Evolutionary conservation across 306 rosid species (phyloP).

Genomic region (Dryas alaskensis): DNA sequence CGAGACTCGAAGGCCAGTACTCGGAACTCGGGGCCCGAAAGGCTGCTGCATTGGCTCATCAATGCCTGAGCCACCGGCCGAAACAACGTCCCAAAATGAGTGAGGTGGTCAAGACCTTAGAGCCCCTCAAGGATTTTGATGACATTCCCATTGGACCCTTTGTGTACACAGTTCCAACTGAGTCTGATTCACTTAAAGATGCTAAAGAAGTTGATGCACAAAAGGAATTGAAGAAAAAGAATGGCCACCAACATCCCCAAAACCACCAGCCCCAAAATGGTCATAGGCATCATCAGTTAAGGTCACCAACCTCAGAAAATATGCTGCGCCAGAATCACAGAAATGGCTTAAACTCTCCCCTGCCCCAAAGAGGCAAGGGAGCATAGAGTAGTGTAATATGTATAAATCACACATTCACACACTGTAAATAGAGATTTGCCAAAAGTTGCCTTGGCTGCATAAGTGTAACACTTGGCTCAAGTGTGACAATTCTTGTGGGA

Average conservation of each 20-base stretch:
- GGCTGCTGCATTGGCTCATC: slow-evolving; percentile 89
- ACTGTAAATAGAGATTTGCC: slow-evolving; percentile 45
- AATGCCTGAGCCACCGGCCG: slow-evolving; percentile 84
- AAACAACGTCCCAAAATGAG: slow-evolving; percentile 73
- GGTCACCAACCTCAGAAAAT: slow-evolving; percentile 37
- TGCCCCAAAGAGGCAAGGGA: slow-evolving; percentile 34
- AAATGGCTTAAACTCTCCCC: slow-evolving; percentile 45
- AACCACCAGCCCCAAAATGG: slow-evolving; percentile 27
- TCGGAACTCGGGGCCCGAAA: slow-evolving; percentile 76
- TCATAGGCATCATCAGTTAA: slow-evolving; percentile 23
- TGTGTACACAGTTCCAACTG: slow-evolving; percentile 63
- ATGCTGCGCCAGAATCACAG: slow-evolving; percentile 16
- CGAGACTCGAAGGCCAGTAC: slow-evolving; percentile 76
- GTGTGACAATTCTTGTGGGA: slow-evolving; percentile 8
- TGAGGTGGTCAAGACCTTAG: slow-evolving; percentile 62
- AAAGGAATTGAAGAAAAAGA: slow-evolving; percentile 40
- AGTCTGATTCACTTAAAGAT: slow-evolving; percentile 12
- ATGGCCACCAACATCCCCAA: slow-evolving; percentile 15
- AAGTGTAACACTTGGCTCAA: not conserved
- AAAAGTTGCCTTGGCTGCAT: not conserved
- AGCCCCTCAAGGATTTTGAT: slow-evolving; percentile 66
- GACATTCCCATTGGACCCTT: slow-evolving; percentile 68
- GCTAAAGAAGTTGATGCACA: slow-evolving; percentile 27
- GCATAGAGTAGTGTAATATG: slow-evolving; percentile 16
- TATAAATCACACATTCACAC: not conserved